A percentile compares a stretch with the other conserved stretches of the same genome.
phyloP scores from a whole-genome alignment of 2,329 filamentous ascomycete genomes.

The Leptographium galeiforme region DNA sequence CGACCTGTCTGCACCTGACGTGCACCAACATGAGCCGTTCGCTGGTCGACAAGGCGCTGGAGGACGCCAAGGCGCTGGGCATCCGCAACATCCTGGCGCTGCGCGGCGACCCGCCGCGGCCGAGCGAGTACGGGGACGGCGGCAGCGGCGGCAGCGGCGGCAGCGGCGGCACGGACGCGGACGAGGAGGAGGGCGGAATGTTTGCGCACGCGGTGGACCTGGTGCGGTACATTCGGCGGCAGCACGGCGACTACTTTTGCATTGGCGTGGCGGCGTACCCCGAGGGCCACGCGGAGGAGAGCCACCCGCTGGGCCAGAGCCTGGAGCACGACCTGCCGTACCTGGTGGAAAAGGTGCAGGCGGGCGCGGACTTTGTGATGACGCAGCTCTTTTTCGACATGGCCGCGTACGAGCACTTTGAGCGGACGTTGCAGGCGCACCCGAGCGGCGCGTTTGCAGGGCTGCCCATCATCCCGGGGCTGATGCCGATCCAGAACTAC shows the following conservation, averaged over 20 bases:
- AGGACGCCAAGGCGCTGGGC: conserved; percentile 79
- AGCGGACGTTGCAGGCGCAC: conserved; percentile 62
- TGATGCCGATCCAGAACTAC: conserved; percentile 97
- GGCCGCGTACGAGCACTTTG: conserved; percentile 68
- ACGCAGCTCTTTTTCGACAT: conserved; percentile 95
- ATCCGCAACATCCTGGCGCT: conserved; percentile 90
- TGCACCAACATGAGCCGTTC: conserved; percentile 93
- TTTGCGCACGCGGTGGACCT: conserved; percentile 85
- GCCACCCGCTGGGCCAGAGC: conserved; percentile 57
- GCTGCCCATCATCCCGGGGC: conserved; percentile 80
- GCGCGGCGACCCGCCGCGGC: conserved; percentile 78
- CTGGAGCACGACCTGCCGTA: conserved; percentile 75
- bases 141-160: neutral
- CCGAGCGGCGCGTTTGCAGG: conserved; percentile 73
- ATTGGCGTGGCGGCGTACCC: conserved; percentile 91
- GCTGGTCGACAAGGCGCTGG: conserved; percentile 76
- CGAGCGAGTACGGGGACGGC: conserved; percentile 68
- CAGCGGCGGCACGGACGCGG: conserved; percentile 30
- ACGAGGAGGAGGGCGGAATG: conserved; percentile 56
- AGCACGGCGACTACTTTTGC: conserved; percentile 90
- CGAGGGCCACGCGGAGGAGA: conserved; percentile 87
- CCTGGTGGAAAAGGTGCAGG: conserved; percentile 77
- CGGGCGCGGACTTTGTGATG: conserved; percentile 96
- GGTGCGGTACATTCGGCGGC: conserved; percentile 74
- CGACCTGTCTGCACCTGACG: conserved; percentile 89